Conservation (phyloP, 768 basidiomycete genomes). For the Termitomyces sp. region DNA sequence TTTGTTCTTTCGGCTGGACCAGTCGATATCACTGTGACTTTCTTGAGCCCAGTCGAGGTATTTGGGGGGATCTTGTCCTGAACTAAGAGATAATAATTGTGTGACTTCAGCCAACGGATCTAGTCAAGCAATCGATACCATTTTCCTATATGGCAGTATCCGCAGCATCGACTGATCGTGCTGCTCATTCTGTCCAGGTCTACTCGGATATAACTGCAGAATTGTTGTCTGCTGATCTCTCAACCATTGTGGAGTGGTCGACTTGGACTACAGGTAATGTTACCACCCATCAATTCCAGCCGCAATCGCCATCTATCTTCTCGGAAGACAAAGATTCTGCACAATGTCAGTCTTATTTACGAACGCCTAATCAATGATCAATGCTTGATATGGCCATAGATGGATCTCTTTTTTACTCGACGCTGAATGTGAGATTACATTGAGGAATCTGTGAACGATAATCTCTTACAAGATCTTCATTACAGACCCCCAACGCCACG, state of each 20-base stretch:
- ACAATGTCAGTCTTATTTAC: slow-evolving; percentile 29
- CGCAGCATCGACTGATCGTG: slow-evolving; percentile 41
- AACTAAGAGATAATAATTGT: no score
- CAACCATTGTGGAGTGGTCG: slow-evolving; percentile 48
- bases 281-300: slow-evolving; percentile 53
- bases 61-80: background rate
- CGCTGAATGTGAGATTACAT: slow-evolving; percentile 32
- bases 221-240: slow-evolving; percentile 44
- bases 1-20: slow-evolving; percentile 60
- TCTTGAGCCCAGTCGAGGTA: slow-evolving; percentile 67
- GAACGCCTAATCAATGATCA: background rate
- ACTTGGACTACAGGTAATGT: slow-evolving; percentile 33
- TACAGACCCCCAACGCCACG: slow-evolving; percentile 39
- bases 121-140: slow-evolving; percentile 59
- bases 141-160: slow-evolving; percentile 52
- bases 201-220: slow-evolving; percentile 53
- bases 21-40: slow-evolving; percentile 54
- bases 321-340: slow-evolving; percentile 52
- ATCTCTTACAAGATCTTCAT: background rate
- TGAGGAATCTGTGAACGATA: background rate
- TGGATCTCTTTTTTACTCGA: slow-evolving; percentile 59
- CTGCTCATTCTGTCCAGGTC: slow-evolving; percentile 43
- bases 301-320: slow-evolving; percentile 35
- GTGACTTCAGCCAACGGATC: slow-evolving; percentile 40
- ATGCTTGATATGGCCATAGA: slow-evolving; percentile 30